These are phyloP conservation scores for Pseudophaeomoniella oleicola DNA, from an alignment of 2,329 filamentous ascomycete species.

Conservation along the genomic window DNA sequence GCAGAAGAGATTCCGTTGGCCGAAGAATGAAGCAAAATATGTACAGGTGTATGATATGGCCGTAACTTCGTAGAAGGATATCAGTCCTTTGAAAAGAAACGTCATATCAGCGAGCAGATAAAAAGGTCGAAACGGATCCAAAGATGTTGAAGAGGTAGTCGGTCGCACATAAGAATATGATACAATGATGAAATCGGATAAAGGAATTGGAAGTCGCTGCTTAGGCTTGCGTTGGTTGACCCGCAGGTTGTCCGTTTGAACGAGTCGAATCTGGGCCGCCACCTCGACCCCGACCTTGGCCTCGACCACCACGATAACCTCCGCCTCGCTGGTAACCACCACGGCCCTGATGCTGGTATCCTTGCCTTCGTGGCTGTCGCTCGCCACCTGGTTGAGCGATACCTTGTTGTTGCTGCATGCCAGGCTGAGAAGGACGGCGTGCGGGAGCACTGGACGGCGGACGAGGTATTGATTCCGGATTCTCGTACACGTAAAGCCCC, in stretches of 20 bases:
- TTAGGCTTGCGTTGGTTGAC: constrained; percentile 3
- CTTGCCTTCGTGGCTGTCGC: constrained; percentile 18
- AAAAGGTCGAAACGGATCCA: neutral
- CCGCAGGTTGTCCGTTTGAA: constrained; percentile 4
- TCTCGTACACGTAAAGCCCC: constrained; percentile 95
- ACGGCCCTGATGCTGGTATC: constrained; percentile 17
- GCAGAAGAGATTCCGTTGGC: too few species aligned
- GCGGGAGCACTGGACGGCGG: constrained; percentile 49
- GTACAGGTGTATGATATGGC: neutral
- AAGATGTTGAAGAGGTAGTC: neutral
- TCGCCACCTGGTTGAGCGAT: constrained; percentile 14
- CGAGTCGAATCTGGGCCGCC: constrained; percentile 8
- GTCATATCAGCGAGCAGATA: neutral
- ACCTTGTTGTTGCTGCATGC: constrained; percentile 9
- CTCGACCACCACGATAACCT: constrained; percentile 27
- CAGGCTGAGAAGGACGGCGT: constrained; percentile 11
- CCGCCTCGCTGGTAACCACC: constrained; percentile 23
- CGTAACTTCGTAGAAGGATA: neutral
- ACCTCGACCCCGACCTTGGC: constrained; percentile 26
- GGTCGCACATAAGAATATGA: too few species aligned
- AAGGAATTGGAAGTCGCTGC: constrained; percentile 1
- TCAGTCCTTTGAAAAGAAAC: neutral
- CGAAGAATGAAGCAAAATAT: constrained; percentile 1
- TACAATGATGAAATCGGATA: constrained; percentile 1
- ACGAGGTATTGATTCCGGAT: constrained; percentile 84